Conservation (phyloP, 2,329 filamentous ascomycete species). For the Nemania sp. region DNA sequence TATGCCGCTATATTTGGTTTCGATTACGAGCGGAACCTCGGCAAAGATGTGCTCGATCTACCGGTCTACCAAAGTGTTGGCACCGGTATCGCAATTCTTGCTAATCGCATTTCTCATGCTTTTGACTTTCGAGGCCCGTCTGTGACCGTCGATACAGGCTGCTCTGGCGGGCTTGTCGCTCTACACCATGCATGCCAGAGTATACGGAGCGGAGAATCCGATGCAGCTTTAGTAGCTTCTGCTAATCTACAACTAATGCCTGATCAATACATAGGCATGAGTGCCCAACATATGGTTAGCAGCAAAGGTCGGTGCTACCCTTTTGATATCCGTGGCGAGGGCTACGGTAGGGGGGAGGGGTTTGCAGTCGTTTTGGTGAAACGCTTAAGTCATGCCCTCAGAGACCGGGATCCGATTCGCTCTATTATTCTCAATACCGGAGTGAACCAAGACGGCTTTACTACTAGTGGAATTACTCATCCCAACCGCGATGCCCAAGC, state of each 20-base stretch:
- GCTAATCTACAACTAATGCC: conserved; percentile 35
- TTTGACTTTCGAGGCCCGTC: conserved; percentile 38
- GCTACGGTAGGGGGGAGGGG: conserved; percentile 56
- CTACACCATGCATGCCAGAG: conserved; percentile 16
- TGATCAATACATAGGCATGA: conserved; percentile 30
- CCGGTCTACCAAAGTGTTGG: conserved; percentile 39
- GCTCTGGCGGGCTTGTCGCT: conserved; percentile 37
- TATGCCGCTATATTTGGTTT: conserved; percentile 14
- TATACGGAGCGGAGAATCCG: conserved; percentile 37
- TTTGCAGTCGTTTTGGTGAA: conserved; percentile 39
- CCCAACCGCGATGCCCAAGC: conserved; percentile 36
- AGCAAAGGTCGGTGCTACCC: conserved; percentile 35
- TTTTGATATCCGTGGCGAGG: conserved; percentile 48
- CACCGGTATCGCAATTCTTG: conserved; percentile 36
- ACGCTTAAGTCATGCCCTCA: conserved; percentile 42
- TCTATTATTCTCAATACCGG: conserved; percentile 41
- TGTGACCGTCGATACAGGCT: conserved; percentile 41
- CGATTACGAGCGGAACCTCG: conserved; percentile 21
- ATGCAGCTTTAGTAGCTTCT: conserved; percentile 35
- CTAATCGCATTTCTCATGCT: conserved; percentile 36
- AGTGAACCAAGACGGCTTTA: conserved; percentile 46
- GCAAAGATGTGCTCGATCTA: conserved; percentile 36
- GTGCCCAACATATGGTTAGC: conserved; percentile 30
- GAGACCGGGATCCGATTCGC: conserved; percentile 37
- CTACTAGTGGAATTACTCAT: conserved; percentile 41